Percentiles rank a stretch among this genome's conserved stretches.
Evolutionary conservation across 129 eudicot species (phyloP).

Genomic region (Heracleum sosnowskyi): DNA sequence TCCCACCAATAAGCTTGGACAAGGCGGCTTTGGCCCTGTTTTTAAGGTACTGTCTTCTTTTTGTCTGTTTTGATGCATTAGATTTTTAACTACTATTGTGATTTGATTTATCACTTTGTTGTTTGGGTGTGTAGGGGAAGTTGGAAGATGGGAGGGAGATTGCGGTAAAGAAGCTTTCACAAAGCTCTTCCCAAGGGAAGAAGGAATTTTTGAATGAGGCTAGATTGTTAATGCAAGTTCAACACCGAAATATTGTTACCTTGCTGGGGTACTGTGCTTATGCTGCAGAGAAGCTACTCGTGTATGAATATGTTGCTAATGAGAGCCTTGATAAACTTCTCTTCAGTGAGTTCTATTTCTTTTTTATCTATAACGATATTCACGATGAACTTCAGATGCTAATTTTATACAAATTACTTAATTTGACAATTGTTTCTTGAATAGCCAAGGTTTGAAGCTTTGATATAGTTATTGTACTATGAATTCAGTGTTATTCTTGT

Average conservation of each 20-base stretch:
- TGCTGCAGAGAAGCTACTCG: constrained; percentile 64
- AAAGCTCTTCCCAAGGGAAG: constrained; percentile 59
- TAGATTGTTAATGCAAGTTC: constrained; percentile 57
- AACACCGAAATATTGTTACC: constrained; percentile 73
- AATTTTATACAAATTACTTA: background rate
- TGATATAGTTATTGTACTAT: background rate
- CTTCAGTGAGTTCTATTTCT: constrained; percentile 46
- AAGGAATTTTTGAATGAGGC: constrained; percentile 72
- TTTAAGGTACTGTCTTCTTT: constrained; percentile 39
- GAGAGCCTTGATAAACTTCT: constrained; percentile 84
- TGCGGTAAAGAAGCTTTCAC: constrained; percentile 70
- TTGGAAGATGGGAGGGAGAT: constrained; percentile 54
- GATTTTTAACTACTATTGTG: background rate
- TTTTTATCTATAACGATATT: background rate
- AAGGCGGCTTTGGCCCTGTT: constrained; percentile 94
- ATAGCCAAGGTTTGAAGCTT: background rate
- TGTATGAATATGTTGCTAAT: constrained; percentile 58
- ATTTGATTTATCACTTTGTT: background rate
- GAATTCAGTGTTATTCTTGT: background rate
- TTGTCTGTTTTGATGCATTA: background rate
- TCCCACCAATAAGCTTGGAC: constrained; percentile 63
- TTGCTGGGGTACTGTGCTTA: constrained; percentile 63
- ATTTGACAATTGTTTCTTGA: background rate
- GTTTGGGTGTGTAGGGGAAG: constrained; percentile 34
- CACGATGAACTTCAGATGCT: background rate